Evolutionary conservation across 1,284 basidiomycete genomes (phyloP), one percentile per base, ranked within the genome.

Genomic region (Ceratobasidium theobromae): DNA sequence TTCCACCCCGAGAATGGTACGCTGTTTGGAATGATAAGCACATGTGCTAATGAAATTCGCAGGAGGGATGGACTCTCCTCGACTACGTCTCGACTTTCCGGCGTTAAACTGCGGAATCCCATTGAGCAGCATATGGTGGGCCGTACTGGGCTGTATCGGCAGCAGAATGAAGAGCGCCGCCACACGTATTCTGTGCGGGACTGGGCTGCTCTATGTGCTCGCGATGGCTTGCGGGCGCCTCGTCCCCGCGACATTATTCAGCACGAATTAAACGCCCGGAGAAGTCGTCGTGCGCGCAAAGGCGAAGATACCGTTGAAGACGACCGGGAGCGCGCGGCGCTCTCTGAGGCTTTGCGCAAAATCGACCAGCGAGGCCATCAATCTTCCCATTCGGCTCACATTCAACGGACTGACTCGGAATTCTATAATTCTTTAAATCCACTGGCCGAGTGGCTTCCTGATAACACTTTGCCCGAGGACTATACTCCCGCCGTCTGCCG

Each of bases 71-170:
- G 85, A 1, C 78, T 96, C 21, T 89, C 92, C 14, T 76, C 87
- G 11, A 77, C 93, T 53, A 82, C 82, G 23, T 79, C 84, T 27
- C 85, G 87, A 68, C 80, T 98, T 23, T 79, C 81, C n/a, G 73
- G 81, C 9, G 85, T 96, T 69, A 87, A 85, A 76, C 68, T 98
- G 69, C 87, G 85, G 76, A 84, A 84, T 25, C 93, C 95, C 0
- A 97, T 97, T 70, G 92, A 95, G 75, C 95, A 98, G 75, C 86
- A 88, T 74, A 93, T 97, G 86, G 77, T 88, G 48, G 95, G 95
- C 9, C 82, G 85, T 43, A 85, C 85, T 6, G 95, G 95, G 4
- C 81, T 95, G 4, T 98, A 93, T 75, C 85, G 91, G n/a, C 88
- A 93, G 72, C 86, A 91, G 77, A 98, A 97, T 75, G 82, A 97